phyloP scores from a whole-genome alignment of 2,329 filamentous ascomycete genomes.

The Scolecobasidium constrictum region DNA sequence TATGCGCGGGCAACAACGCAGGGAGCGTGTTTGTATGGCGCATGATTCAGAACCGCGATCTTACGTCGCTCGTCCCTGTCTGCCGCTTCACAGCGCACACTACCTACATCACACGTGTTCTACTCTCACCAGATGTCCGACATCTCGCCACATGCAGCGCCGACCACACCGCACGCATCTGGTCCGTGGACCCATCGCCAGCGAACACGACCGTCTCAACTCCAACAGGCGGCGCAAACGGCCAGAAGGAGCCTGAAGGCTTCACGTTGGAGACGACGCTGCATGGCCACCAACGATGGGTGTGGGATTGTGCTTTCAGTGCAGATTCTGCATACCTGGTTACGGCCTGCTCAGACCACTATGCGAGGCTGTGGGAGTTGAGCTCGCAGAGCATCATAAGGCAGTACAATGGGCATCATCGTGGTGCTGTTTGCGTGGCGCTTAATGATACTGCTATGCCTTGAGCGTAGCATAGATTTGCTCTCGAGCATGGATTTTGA shows the following conservation, averaged over 20 bases:
- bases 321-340: conserved; percentile 89
- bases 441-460: conserved; percentile 59
- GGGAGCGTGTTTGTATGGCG: conserved; percentile 97
- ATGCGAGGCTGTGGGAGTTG: conserved; percentile 84
- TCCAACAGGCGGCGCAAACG: not conserved
- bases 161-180: conserved; percentile 92
- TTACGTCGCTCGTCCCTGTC: conserved; percentile 74
- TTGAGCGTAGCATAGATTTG: too few relatives aligned
- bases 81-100: conserved; percentile 85
- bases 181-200: conserved; percentile 66
- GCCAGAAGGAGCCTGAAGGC: conserved; percentile 38
- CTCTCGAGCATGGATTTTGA: too few relatives aligned
- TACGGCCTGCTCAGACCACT: conserved; percentile 88
- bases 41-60: conserved; percentile 71
- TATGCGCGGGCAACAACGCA: conserved; percentile 84
- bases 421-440: conserved; percentile 84
- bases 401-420: conserved; percentile 90
- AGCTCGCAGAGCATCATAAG: conserved; percentile 78
- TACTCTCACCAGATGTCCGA: conserved; percentile 86
- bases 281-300: conserved; percentile 86
- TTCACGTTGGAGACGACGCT: conserved; percentile 80
- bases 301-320: conserved; percentile 94
- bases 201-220: conserved; percentile 12
- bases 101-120: conserved; percentile 84
- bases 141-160: conserved; percentile 89